phyloP scores from a whole-genome alignment of 768 basidiomycete genomes.

The Coprinellus aureogranulatus region DNA sequence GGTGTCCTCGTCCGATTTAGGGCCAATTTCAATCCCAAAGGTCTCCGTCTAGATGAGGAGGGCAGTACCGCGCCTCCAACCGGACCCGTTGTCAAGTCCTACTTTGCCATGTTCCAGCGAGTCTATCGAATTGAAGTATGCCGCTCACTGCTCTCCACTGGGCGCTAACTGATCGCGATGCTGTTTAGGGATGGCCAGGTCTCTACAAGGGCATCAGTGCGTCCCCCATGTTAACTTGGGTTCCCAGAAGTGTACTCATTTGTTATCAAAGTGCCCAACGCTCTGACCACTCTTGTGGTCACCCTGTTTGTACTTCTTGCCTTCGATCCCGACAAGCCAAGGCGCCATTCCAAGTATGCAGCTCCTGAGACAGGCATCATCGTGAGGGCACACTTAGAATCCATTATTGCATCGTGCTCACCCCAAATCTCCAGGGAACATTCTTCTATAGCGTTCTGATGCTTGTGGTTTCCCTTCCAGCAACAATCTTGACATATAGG shows the following conservation, averaged over 20 bases:
- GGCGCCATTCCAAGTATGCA: constrained; percentile 59
- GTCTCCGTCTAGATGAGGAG: constrained; percentile 75
- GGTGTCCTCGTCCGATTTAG: constrained; percentile 74
- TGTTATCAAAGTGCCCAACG: constrained; percentile 38
- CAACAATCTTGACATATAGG: constrained; percentile 76
- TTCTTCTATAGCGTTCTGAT: constrained; percentile 62
- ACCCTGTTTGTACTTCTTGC: constrained; percentile 57
- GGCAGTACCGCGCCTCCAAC: constrained; percentile 74
- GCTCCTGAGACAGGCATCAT: constrained; percentile 60
- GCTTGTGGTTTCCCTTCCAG: constrained; percentile 66
- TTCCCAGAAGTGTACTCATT: background rate
- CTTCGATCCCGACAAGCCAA: constrained; percentile 54
- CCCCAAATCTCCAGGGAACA: constrained; percentile 41
- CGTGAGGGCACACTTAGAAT: constrained; percentile 20
- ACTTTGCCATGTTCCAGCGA: constrained; percentile 69
- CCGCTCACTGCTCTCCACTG: background rate
- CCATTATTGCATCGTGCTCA: background rate
- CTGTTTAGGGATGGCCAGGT: constrained; percentile 56
- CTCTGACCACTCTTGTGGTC: constrained; percentile 50
- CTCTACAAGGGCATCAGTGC: constrained; percentile 77
- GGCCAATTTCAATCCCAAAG: constrained; percentile 85
- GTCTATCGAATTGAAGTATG: constrained; percentile 72
- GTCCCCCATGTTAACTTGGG: constrained; percentile 15
- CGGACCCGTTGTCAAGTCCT: constrained; percentile 73
- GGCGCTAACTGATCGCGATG: background rate